These are phyloP conservation scores for Alternaria rosae DNA, from an alignment of 2,329 filamentous ascomycete species.

Conservation along the genomic window DNA sequence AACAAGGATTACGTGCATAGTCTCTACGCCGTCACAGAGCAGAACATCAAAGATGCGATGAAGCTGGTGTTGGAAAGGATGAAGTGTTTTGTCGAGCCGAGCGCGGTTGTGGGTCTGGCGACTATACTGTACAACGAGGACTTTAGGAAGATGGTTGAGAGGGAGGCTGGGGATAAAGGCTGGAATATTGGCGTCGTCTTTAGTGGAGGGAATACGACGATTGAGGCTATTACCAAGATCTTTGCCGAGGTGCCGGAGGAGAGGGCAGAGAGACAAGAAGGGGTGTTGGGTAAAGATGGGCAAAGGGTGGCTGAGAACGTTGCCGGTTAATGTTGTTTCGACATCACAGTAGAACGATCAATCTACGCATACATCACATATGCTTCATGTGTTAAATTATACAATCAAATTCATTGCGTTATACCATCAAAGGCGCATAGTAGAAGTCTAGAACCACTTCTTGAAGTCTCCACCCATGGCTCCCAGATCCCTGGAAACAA, in stretches of 20 bases:
- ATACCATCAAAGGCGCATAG: neutral
- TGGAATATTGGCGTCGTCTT: conserved; percentile 74
- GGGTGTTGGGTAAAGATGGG: conserved; percentile 52
- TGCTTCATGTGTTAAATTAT: neutral
- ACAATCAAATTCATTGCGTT: neutral
- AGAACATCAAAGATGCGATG: conserved; percentile 80
- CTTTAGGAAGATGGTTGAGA: conserved; percentile 71
- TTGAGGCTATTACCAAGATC: conserved; percentile 66
- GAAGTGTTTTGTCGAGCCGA: conserved; percentile 92
- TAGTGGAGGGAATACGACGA: conserved; percentile 70
- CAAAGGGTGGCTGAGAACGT: conserved; percentile 56
- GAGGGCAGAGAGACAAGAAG: conserved; percentile 50
- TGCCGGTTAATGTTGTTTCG: conserved; percentile 44
- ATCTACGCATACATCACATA: neutral
- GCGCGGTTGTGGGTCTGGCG: conserved; percentile 82
- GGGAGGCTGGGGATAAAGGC: conserved; percentile 72
- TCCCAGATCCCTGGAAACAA: conserved; percentile 8
- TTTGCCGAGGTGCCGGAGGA: conserved; percentile 51
- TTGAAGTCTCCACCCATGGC: conserved; percentile 6
- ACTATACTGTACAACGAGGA: conserved; percentile 85
- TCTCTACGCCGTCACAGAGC: conserved; percentile 78
- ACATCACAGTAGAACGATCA: neutral
- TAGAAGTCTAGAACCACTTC: conserved; percentile 16
- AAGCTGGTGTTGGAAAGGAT: conserved; percentile 81
- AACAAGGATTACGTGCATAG: conserved; percentile 72